These are phyloP conservation scores for Arctium lappa DNA, from an alignment of 129 eudicot species.

Conservation along the genomic window DNA sequence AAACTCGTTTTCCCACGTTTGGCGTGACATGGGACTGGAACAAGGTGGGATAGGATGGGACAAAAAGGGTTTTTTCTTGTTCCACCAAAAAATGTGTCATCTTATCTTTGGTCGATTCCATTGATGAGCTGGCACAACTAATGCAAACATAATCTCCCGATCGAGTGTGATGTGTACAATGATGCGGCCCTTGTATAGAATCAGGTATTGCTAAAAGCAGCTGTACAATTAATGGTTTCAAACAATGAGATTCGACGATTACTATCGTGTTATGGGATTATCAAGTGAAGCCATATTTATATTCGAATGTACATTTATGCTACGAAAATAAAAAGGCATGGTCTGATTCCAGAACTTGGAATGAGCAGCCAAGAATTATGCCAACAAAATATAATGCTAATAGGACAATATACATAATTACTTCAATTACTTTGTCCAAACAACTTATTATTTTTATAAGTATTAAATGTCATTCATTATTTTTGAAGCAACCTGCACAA, in stretches of 20 bases:
- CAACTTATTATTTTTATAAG: too few relatives aligned
- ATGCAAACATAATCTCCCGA: not conserved
- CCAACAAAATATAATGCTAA: not conserved
- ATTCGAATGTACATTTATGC: not conserved
- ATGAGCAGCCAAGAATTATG: not conserved
- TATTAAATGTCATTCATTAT: too few relatives aligned
- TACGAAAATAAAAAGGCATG: not conserved
- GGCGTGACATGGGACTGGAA: too few relatives aligned
- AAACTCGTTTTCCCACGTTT: too few relatives aligned
- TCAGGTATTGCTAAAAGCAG: not conserved
- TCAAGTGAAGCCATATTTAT: not conserved
- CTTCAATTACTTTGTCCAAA: not conserved
- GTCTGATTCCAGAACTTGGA: not conserved
- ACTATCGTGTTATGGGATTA: not conserved
- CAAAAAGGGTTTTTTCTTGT: too few relatives aligned
- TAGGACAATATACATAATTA: not conserved
- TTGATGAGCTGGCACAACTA: not conserved
- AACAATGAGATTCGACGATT: not conserved
- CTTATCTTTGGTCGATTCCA: not conserved
- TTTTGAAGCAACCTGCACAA: too few relatives aligned
- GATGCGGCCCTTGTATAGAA: not conserved
- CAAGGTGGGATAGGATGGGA: too few relatives aligned
- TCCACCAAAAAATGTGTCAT: not conserved
- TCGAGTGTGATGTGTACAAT: not conserved
- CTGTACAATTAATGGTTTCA: not conserved